Percentiles rank a stretch among this genome's conserved stretches.
Evolutionary conservation across 257 asterid species (phyloP).

Genomic region (Scutellaria minor): DNA sequence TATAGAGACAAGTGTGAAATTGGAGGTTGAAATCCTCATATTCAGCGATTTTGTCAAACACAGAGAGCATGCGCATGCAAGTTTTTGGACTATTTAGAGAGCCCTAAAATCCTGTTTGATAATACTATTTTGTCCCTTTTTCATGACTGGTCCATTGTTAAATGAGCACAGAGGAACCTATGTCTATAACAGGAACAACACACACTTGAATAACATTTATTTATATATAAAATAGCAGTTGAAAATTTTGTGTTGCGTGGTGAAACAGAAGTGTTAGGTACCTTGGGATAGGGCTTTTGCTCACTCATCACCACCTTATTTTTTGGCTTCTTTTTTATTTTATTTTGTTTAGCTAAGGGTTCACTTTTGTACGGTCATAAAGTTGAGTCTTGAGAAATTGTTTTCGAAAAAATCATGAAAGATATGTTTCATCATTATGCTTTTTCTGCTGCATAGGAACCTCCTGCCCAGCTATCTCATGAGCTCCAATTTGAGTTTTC

Average conservation of each 20-base stretch:
- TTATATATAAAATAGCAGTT: slow-evolving; percentile 18
- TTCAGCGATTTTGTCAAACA: slow-evolving; percentile 37
- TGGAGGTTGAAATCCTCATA: slow-evolving; percentile 20
- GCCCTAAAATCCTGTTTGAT: not conserved
- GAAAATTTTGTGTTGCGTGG: slow-evolving; percentile 34
- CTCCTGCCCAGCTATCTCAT: not conserved
- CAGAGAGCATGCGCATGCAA: slow-evolving; percentile 38
- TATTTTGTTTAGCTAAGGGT: not conserved
- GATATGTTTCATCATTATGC: slow-evolving; percentile 35
- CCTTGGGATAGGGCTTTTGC: slow-evolving; percentile 2
- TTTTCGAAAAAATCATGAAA: not conserved
- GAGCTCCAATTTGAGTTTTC: not conserved
- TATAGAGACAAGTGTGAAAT: not conserved
- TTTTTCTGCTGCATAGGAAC: not conserved
- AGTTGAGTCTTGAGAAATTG: not conserved
- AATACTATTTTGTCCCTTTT: slow-evolving; percentile 17
- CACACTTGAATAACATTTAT: too few relatives aligned
- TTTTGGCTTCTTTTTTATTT: too few relatives aligned
- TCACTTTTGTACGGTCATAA: slow-evolving; percentile 24
- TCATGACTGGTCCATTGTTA: not conserved
- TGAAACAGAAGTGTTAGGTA: slow-evolving; percentile 30
- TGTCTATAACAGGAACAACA: not conserved
- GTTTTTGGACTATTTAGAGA: slow-evolving; percentile 14
- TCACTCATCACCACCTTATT: not conserved
- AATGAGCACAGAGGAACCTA: not conserved